phyloP scores from a whole-genome alignment of 163 green algal species.

The Prototheca wickerhamii region DNA sequence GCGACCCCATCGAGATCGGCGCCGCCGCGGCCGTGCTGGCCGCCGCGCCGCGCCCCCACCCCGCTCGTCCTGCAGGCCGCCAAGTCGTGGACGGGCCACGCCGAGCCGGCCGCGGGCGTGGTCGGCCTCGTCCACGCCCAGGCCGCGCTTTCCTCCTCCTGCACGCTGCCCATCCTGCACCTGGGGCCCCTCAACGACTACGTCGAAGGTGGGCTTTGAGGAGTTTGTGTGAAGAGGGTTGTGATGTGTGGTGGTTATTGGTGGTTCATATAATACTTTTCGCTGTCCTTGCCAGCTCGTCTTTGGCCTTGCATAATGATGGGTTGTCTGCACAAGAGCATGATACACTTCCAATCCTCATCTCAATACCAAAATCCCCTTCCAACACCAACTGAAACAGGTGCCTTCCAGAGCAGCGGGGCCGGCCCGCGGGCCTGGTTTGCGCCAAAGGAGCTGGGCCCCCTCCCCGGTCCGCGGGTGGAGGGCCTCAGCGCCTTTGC shows the following conservation, averaged over 20 bases:
- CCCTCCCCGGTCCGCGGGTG: not conserved
- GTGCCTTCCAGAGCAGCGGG: conserved; percentile 13
- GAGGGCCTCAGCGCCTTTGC: conserved; percentile 70
- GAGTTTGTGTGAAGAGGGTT: not conserved
- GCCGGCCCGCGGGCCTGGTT: conserved; percentile 5
- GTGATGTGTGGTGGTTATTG: not conserved
- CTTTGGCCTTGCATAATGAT: no score
- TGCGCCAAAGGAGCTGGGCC: conserved; percentile 11
- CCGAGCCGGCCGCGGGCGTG: conserved; percentile 38
- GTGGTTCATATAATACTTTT: no score
- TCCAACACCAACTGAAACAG: conserved; percentile 2
- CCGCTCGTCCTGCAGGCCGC: conserved; percentile 26
- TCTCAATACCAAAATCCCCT: no score
- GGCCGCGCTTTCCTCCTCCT: conserved; percentile 2
- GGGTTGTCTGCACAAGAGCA: not conserved
- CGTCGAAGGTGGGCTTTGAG: conserved; percentile 17
- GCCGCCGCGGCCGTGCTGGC: conserved; percentile 17
- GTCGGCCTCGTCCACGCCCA: conserved; percentile 25
- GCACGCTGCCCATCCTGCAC: conserved; percentile 25
- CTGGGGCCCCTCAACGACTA: conserved; percentile 39
- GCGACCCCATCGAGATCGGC: conserved; percentile 56
- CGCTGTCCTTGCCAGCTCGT: no score
- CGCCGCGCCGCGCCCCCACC: not conserved
- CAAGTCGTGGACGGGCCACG: conserved; percentile 45
- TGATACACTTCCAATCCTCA: no score